Percentiles rank a stretch among this genome's conserved stretches.
These are phyloP conservation scores for Psophocarpus tetragonolobus DNA, from an alignment of 306 rosid genomes.

Conservation along the genomic window DNA sequence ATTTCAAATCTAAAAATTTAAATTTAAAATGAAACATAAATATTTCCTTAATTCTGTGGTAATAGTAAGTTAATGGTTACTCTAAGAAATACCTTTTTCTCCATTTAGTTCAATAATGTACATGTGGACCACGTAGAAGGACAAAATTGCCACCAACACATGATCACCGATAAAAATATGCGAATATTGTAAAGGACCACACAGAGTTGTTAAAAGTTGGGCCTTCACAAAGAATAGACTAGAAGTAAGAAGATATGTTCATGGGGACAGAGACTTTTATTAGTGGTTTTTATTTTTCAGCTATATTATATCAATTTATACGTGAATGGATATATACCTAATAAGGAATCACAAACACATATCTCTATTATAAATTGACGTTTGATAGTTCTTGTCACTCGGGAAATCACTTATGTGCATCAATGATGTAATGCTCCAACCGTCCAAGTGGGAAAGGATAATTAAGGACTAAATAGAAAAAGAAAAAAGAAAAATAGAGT, in stretches of 20 bases:
- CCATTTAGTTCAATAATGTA: background rate
- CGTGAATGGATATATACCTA: slow-evolving; percentile 14
- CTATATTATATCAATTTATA: slow-evolving; percentile 4
- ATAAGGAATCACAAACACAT: slow-evolving; percentile 23
- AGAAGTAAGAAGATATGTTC: slow-evolving; percentile 31
- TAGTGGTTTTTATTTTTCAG: slow-evolving; percentile 26
- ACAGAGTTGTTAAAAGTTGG: slow-evolving; percentile 25
- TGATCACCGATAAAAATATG: slow-evolving; percentile 28
- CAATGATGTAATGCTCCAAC: slow-evolving; percentile 38
- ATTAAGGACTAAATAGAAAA: background rate
- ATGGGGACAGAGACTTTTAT: slow-evolving; percentile 23
- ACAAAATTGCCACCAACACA: slow-evolving; percentile 29
- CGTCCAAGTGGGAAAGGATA: slow-evolving; percentile 19
- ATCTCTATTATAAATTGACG: slow-evolving; percentile 33
- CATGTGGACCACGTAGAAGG: slow-evolving; percentile 30
- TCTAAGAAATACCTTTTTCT: background rate
- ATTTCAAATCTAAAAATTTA: background rate
- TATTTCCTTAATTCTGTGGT: background rate
- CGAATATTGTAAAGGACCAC: slow-evolving; percentile 34
- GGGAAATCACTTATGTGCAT: slow-evolving; percentile 26
- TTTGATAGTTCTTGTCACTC: slow-evolving; percentile 27
- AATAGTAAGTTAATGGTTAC: background rate
- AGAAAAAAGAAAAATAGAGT: background rate
- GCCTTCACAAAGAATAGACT: slow-evolving; percentile 31
- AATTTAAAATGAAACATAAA: background rate